Evolutionary conservation across 148 eudicot species (phyloP), one percentile per base, ranked within the genome.

Genomic region (Simmondsia chinensis): DNA sequence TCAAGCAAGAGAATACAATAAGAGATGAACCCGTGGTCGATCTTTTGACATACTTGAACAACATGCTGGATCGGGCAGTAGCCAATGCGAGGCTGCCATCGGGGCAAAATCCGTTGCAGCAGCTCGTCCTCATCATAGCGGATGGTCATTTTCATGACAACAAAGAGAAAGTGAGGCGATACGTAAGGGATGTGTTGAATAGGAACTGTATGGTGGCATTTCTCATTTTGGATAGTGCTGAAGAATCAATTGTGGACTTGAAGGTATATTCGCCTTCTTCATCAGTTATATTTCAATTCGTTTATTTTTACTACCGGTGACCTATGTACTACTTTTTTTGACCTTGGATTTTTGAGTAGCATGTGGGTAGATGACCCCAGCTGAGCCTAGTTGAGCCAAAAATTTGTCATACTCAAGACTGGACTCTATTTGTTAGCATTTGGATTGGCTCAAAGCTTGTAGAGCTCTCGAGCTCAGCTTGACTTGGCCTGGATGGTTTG

Each of bases 151-250:
- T 82, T 42, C 82, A 72, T 38, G 96, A 86, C 57, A 83, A 75
- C 76, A 59, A 76, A 75, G 84, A 73, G 29, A 82, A 82, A 48
- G 46, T 93, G 62, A 80, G 75, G 59, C 70, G 80, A 3, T 62
- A 59, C 26, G 84, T 93, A 19, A 75, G 99, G 53, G 99, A 86
- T 53, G 54, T 72, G 17, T 46, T 80, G 69, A 75, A 72, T 50
- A 80, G 64, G 43, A 93, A 80, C 37, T 77, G 94, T 2, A 80
- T 93, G 99, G 84, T 86, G 19, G 96, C 96, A 5, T 93, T 79
- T 65, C 50, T 93, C 20, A 61, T 93, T 51, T 48, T 93, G 47
- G 99, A 93, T 59, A 73, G 83, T 56, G 71, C 68, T 12, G 46
- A 75, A 33, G 72, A 93, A 39, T 75, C 99, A 43, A 80, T 93